Conservation (phyloP, 495 filamentous ascomycete genomes). For the Tuber aestivum region DNA sequence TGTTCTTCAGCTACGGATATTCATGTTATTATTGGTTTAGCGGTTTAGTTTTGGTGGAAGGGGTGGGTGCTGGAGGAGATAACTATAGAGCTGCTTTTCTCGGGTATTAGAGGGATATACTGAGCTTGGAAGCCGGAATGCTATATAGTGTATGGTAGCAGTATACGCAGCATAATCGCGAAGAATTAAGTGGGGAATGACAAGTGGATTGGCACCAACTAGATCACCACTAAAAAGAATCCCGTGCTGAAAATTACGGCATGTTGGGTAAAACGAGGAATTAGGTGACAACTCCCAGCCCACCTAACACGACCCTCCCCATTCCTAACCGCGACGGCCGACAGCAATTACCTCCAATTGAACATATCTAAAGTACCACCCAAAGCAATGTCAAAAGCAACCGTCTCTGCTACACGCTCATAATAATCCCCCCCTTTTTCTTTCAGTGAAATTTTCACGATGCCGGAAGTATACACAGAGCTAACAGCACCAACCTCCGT, state of each 20-base stretch:
- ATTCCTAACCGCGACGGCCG: neutral
- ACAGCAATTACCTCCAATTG: neutral
- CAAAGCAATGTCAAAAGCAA: neutral
- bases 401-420: neutral
- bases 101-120: neutral
- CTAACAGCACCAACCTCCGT: slow-evolving; percentile 87
- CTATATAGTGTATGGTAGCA: neutral
- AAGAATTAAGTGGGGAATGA: neutral
- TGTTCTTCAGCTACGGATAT: neutral
- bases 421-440: neutral
- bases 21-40: neutral
- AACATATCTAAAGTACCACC: neutral
- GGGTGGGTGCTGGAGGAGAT: neutral
- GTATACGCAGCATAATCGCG: neutral
- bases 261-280: neutral
- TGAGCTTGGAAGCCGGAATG: neutral
- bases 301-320: neutral
- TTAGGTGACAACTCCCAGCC: neutral
- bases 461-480: slow-evolving; percentile 66
- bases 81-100: neutral
- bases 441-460: slow-evolving; percentile 12
- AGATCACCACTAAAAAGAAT: neutral
- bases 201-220: neutral
- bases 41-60: neutral
- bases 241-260: neutral